These are phyloP conservation scores for Colletotrichum lentis DNA, from an alignment of 2,329 filamentous ascomycete species.

Conservation along the genomic window DNA sequence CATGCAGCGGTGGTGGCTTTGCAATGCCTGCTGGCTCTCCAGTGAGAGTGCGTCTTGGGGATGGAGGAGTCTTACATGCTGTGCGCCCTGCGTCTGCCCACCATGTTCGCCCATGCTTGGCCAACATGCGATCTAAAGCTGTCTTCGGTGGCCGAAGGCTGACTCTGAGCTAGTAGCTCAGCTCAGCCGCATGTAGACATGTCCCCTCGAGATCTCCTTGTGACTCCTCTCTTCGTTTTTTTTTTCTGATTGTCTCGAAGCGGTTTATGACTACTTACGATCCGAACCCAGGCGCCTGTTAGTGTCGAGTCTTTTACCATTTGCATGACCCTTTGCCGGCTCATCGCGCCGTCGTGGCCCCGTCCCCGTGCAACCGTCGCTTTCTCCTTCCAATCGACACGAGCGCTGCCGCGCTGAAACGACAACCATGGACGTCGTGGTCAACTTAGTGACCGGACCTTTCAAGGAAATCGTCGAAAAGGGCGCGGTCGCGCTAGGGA, in stretches of 20 bases:
- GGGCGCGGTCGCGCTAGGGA: conserved; percentile 56
- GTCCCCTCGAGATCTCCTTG: background rate
- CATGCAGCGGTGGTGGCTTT: conserved; percentile 1
- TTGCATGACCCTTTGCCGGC: background rate
- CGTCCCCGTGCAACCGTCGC: background rate
- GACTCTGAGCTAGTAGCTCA: conserved; percentile 21
- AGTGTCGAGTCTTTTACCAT: background rate
- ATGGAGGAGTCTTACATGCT: conserved; percentile 17
- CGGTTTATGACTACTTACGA: background rate
- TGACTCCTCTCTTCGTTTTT: background rate
- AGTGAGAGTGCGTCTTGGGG: conserved; percentile 26
- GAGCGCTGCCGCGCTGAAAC: background rate
- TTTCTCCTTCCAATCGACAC: background rate
- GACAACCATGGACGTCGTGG: conserved; percentile 51
- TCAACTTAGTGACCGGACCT: conserved; percentile 57
- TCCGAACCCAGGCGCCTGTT: background rate
- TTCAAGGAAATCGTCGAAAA: conserved; percentile 64
- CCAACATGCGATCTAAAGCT: conserved; percentile 25
- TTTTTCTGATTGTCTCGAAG: background rate
- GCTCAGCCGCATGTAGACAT: conserved; percentile 11
- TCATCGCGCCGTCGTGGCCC: background rate
- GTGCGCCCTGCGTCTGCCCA: conserved; percentile 31
- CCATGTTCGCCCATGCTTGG: conserved; percentile 13
- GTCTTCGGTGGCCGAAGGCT: conserved; percentile 12
- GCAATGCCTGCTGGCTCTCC: conserved; percentile 8